These are phyloP conservation scores for Eleusine coracana DNA, from an alignment of 176 grass and related monocot species.

Conservation along the genomic window DNA sequence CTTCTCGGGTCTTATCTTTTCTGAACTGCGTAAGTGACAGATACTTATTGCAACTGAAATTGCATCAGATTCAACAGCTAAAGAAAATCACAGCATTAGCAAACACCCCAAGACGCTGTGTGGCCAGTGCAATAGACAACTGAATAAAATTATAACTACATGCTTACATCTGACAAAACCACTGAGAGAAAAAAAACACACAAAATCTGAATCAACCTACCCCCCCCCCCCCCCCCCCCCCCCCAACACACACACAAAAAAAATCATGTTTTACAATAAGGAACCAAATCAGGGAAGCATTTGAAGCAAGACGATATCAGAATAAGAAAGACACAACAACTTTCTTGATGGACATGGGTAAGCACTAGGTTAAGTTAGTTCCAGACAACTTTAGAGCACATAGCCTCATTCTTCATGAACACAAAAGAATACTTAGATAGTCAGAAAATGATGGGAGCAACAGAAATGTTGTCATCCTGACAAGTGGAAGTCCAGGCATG, in stretches of 20 bases:
- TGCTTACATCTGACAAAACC: too few species aligned
- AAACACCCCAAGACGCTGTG: conserved; percentile 19
- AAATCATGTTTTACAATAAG: not conserved
- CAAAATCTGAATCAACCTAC: not conserved
- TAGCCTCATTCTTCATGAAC: not conserved
- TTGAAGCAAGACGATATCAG: conserved; percentile 4
- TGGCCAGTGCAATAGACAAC: not conserved
- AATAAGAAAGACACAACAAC: conserved; percentile 9
- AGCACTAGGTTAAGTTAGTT: not conserved
- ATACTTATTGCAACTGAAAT: conserved; percentile 5
- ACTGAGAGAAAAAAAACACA: too few species aligned
- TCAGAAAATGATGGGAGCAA: not conserved
- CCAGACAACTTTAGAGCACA: not conserved
- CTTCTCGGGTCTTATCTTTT: conserved; percentile 96
- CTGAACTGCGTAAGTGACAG: conserved; percentile 60
- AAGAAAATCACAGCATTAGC: not conserved
- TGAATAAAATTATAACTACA: not conserved
- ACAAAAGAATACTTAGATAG: not conserved
- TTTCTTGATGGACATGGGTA: not conserved
- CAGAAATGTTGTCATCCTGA: too few species aligned
- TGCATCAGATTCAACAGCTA: conserved; percentile 22
- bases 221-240: not conserved
- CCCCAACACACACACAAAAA: too few species aligned
- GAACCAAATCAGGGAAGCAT: not conserved
- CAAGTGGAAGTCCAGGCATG: too few species aligned